phyloP scores from a whole-genome alignment of 495 filamentous ascomycete species.

The Pyrenopolyporus hunteri region DNA sequence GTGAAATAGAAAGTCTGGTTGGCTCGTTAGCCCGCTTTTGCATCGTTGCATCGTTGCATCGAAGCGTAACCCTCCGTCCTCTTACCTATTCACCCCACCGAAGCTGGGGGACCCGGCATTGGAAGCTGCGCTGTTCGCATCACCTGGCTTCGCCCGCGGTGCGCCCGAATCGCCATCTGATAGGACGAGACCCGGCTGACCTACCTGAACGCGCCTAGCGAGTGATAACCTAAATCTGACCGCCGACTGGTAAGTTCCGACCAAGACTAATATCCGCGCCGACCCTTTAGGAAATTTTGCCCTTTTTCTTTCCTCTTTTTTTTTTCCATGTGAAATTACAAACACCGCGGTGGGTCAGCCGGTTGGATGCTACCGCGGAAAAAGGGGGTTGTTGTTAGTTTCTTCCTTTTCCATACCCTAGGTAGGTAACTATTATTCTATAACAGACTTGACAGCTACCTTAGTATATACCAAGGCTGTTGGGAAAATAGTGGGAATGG shows the following conservation, averaged over 20 bases:
- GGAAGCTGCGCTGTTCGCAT: not conserved
- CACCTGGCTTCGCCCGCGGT: conserved; percentile 20
- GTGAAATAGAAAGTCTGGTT: no score
- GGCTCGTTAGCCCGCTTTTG: no score
- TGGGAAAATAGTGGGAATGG: no score
- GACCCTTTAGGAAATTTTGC: not conserved
- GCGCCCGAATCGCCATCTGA: no score
- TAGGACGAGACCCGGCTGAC: conserved; percentile 16
- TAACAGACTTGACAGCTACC: not conserved
- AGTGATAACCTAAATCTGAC: conserved; percentile 33
- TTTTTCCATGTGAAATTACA: conserved; percentile 8
- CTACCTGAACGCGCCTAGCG: not conserved
- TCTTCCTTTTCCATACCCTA: not conserved
- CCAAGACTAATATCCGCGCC: not conserved
- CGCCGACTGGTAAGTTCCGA: not conserved
- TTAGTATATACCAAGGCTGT: not conserved
- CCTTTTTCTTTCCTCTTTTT: not conserved
- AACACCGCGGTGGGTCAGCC: no score
- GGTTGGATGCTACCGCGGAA: no score
- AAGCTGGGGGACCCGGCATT: not conserved
- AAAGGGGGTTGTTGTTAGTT: no score
- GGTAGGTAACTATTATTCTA: not conserved
- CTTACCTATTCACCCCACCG: not conserved
- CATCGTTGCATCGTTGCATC: conserved; percentile 6
- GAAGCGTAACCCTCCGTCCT: not conserved